Percentiles rank a stretch among this genome's conserved stretches.
Conservation (phyloP, 2,329 filamentous ascomycete genomes). For the Berkeleyomyces rouxiae region DNA sequence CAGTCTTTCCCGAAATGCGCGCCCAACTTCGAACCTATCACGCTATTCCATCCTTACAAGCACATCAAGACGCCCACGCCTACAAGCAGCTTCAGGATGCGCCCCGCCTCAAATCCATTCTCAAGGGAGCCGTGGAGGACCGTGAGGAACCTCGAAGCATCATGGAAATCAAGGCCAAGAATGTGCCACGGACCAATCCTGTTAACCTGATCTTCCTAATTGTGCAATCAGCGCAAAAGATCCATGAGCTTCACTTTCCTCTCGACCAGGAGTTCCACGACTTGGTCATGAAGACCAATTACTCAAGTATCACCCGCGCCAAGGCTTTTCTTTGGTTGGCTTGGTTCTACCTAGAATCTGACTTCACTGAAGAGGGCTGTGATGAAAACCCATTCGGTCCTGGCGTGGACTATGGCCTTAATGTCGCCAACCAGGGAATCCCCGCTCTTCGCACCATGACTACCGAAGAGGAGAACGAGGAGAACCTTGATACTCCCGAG, state of each 20-base stretch:
- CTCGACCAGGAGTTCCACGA: constrained; percentile 83
- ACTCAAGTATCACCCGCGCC: constrained; percentile 68
- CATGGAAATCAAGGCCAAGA: constrained; percentile 56
- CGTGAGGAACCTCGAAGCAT: constrained; percentile 66
- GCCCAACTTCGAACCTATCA: constrained; percentile 95
- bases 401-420: constrained; percentile 47
- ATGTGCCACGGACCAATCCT: constrained; percentile 69
- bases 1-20: constrained; percentile 98
- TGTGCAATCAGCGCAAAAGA: constrained; percentile 72
- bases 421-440: constrained; percentile 51
- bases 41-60: constrained; percentile 89
- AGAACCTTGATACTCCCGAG: constrained; percentile 59
- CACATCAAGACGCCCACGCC: constrained; percentile 82
- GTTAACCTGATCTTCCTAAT: constrained; percentile 96
- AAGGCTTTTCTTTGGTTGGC: constrained; percentile 91
- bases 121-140: constrained; percentile 93
- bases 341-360: constrained; percentile 97
- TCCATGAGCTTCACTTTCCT: constrained; percentile 85
- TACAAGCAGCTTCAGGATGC: constrained; percentile 98
- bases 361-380: constrained; percentile 78
- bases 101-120: constrained; percentile 84
- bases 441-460: constrained; percentile 50
- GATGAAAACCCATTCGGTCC: constrained; percentile 79
- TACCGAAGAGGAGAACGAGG: constrained; percentile 44
- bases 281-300: constrained; percentile 76